These are phyloP conservation scores for Pichia kudriavzevii DNA, from an alignment of 1,139 yeast genomes.

Conservation along the genomic window DNA sequence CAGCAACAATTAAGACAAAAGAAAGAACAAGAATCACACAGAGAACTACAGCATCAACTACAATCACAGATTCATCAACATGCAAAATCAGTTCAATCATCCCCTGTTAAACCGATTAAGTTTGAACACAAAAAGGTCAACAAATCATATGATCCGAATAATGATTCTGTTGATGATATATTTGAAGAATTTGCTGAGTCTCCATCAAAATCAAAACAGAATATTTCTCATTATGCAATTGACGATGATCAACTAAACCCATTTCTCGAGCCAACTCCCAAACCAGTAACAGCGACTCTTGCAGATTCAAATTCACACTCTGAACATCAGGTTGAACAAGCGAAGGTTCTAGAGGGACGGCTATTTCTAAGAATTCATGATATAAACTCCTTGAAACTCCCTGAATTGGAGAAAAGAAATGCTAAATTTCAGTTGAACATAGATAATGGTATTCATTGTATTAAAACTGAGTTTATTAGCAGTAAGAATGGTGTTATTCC, in stretches of 20 bases:
- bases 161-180: conserved; percentile 10
- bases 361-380: conserved; percentile 62
- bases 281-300: no score
- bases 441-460: conserved; percentile 86
- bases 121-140: no score
- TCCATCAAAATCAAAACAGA: conserved; percentile 7
- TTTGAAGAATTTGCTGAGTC: conserved; percentile 11
- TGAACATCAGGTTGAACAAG: conserved; percentile 13
- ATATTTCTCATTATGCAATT: no score
- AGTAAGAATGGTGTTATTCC: conserved; percentile 28
- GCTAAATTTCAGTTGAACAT: conserved; percentile 66
- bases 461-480: conserved; percentile 60
- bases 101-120: no score
- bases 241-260: no score
- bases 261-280: no score
- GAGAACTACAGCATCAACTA: conserved; percentile 10
- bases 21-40: conserved; percentile 7
- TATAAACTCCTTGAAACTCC: conserved; percentile 49
- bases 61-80: conserved; percentile 2
- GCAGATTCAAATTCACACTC: no score
- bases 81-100: background rate
- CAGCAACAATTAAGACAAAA: conserved; percentile 13
- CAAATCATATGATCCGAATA: conserved; percentile 3
- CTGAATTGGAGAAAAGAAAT: conserved; percentile 45
- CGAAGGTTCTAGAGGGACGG: conserved; percentile 56